Conservation (phyloP, 257 asterid genomes). For the Anisodus tanguticus region DNA sequence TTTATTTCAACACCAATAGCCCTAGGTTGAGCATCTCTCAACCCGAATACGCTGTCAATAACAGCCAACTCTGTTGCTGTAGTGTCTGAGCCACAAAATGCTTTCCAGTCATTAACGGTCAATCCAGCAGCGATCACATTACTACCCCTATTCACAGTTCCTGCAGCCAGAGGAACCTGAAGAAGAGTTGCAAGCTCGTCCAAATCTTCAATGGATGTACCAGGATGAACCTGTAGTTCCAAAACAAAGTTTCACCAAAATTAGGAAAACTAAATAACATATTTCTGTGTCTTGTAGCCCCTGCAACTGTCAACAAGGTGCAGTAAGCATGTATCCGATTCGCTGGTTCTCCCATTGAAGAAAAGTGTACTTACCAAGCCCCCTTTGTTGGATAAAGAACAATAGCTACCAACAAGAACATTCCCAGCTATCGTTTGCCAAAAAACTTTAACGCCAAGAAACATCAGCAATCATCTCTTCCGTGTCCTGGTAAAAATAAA, state of each 20-base stretch:
- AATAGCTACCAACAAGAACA: constrained; percentile 77
- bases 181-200: constrained; percentile 76
- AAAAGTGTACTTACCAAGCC: constrained; percentile 69
- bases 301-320: neutral
- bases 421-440: constrained; percentile 66
- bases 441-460: neutral
- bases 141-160: constrained; percentile 84
- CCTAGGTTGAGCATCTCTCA: constrained; percentile 81
- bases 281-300: neutral
- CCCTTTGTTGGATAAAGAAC: constrained; percentile 76
- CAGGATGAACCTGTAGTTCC: constrained; percentile 56
- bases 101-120: constrained; percentile 80
- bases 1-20: constrained; percentile 79
- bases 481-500: constrained; percentile 44
- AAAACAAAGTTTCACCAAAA: neutral
- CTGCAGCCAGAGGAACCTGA: constrained; percentile 79
- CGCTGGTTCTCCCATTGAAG: neutral
- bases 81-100: constrained; percentile 85
- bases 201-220: constrained; percentile 79
- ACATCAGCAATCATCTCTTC: neutral
- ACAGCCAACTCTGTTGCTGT: constrained; percentile 88
- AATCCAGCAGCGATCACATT: constrained; percentile 78
- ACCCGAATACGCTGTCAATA: constrained; percentile 71
- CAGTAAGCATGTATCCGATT: neutral
- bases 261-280: neutral